Base-by-base conservation (phyloP, 164 flowering plant genomes). In the Hamamelis virginiana region DNA sequence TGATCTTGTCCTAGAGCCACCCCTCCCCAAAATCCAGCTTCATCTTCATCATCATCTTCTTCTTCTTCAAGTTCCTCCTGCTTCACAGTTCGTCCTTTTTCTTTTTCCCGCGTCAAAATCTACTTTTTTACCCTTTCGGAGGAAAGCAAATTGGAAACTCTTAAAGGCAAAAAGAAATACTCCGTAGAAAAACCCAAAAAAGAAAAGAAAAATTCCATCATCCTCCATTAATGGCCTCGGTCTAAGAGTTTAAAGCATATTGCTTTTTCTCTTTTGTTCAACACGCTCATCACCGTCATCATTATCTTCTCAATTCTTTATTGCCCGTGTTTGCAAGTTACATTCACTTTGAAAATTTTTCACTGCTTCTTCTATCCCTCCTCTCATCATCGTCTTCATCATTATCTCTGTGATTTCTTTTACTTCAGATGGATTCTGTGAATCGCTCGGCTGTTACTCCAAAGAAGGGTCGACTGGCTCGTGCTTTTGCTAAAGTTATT, bases 401-500 rank as follows among this genome's bases (percentile, higher is more conserved):
- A n/a, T n/a, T n/a, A n/a, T n/a, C n/a, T n/a, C n/a, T 48, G 44
- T 47, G 27, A 53, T 19, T 23, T 65, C 8, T 61, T 62, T 41
- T 65, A 44, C 23, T 73, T 72, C 81, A 86, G 86, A 90, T 90
- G 93, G 92, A 88, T 53, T 74, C 90, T 0, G 79, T 77, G 25
- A 81, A 79, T 50, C 75, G 75, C 14, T 66, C 84, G 0, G 72
- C 76, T 1, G 72, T 75, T 28, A 68, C 81, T 14, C 69, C 82
- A 1, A 56, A 44, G 26, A 85, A 81, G 76, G 74, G 84, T 33
- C 81, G 80, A 48, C 69, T 85, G 66, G 87, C 85, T 1, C 87
- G 92, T 0, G 70, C 89, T 0, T 74, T 94, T 48, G 76, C 96
- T 0, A 94, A 88, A 72, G 90, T 86, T 59, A 83, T 93, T 19